Evolutionary conservation across 2,329 filamentous ascomycete genomes (phyloP), one percentile per base, ranked within the genome.

Genomic region (Colletotrichum orbiculare): DNA sequence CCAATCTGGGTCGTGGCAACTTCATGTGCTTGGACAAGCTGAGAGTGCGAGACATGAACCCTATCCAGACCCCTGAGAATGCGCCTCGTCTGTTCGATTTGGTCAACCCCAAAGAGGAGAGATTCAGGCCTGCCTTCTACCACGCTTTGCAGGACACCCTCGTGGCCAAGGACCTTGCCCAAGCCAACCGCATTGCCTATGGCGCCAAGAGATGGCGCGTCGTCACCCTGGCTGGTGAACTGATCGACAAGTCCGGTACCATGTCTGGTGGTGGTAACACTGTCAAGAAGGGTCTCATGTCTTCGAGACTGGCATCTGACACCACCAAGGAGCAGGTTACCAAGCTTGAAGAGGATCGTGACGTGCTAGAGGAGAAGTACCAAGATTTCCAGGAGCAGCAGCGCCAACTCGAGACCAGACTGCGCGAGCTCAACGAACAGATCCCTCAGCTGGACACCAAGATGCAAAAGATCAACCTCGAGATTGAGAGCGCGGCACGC

Each of bases 241-340:
- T 99, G 56, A 98, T 99, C 70, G 96, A 99, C 80, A 96, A 96
- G 76, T 97, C 95, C 1, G 96, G 96, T 83, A 98, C 96, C 41
- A 98, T 99, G 96, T 97, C 93, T 64, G 96, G 96, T 82, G 96
- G 96, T 83, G 96, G 96, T 61, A 95, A 88, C 49, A 92, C 92
- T 13, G 92, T 96, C 61, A 94, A 95, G 71, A 93, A 90, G 74
- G 96, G 96, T 1, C 89, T 94, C 62, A 99, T 99, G 96, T 98
- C 95, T 0, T 97, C 94, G 10, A 98, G 97, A 78, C 89, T 97
- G 49, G 90, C 92, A n/a, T 87, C 92, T 1, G 93, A 97, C 63
- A 91, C 91, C 13, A 91, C 89, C 55, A 94, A 93, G 76, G 95
- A 98, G 69, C 92, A 97, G 73, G 95, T 99, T 4, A 76, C 86